Percentiles rank a stretch among this genome's conserved stretches.
Evolutionary conservation across 2,329 filamentous ascomycete genomes (phyloP).

Genomic region (Rutstroemia sp.): DNA sequence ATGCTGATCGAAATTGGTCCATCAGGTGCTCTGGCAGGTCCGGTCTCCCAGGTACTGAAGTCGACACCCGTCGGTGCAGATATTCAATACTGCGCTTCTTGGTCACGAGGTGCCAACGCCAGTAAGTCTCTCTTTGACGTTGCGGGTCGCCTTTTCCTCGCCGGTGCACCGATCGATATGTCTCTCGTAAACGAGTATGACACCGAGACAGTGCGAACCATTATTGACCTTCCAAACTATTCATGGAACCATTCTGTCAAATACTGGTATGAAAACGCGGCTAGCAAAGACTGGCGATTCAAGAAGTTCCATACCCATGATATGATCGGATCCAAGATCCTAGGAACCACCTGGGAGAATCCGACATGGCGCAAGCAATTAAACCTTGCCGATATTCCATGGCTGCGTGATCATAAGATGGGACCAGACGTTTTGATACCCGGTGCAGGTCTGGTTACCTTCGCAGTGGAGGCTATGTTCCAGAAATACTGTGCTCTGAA

Average conservation of each 20-base stretch:
- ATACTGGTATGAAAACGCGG: constrained; percentile 47
- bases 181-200: constrained; percentile 26
- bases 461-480: no score
- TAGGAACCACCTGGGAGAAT: constrained; percentile 14
- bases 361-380: constrained; percentile 27
- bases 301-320: constrained; percentile 40
- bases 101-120: neutral
- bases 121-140: constrained; percentile 1
- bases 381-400: constrained; percentile 37
- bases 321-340: constrained; percentile 36
- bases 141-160: constrained; percentile 10
- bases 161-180: neutral
- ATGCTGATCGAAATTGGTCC: constrained; percentile 13
- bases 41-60: constrained; percentile 8
- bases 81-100: no score
- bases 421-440: no score
- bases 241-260: constrained; percentile 44
- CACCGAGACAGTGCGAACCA: constrained; percentile 17
- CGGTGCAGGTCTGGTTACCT: no score
- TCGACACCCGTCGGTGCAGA: neutral
- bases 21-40: constrained; percentile 7
- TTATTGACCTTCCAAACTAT: constrained; percentile 42
- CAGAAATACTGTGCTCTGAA: neutral
- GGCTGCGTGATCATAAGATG: constrained; percentile 41
- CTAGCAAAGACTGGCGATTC: constrained; percentile 38